Base-by-base conservation (phyloP, 2,329 filamentous ascomycete species). In the Macrophomina tecta region DNA sequence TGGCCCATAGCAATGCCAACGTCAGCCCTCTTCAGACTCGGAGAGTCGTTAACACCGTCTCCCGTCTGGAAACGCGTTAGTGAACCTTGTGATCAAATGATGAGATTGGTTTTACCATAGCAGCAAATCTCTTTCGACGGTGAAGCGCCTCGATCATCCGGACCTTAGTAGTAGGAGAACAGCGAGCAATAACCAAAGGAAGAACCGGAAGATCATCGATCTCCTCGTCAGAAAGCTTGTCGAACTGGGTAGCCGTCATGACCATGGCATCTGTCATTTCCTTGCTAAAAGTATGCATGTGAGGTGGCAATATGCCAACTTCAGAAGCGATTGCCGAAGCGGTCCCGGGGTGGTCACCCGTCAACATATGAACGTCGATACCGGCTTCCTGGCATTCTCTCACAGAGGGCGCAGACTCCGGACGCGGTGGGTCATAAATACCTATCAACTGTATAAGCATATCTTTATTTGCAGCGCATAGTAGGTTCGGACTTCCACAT, bases 401-500 rank as follows among this genome's bases (percentile, higher is more conserved):
- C 53, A 83, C 81, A 8, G 81, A 78, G 8, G 72, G 84, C n/a
- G 89, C 91, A 0, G 92, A 93, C 78, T 96, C 93, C 1, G 88
- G 87, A 2, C 93, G 90, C 38, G 92, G 93, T 2, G 93, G 93
- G 71, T 97, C 93, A 75, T 95, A 94, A 67, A 97, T 88, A 64
- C 92, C 93, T 49, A n/a, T n/a, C n/a, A n/a, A n/a, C n/a, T n/a
- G n/a, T n/a, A n/a, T n/a, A n/a, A n/a, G n/a, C n/a, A n/a, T n/a
- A n/a, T n/a, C n/a, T n/a, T n/a, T n/a, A n/a, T n/a, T n/a, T n/a
- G n/a, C n/a, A n/a, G n/a, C n/a, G n/a, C n/a, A n/a, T n/a, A n/a
- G n/a, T n/a, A n/a, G n/a, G n/a, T n/a, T n/a, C n/a, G n/a, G n/a
- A n/a, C n/a, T n/a, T n/a, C n/a, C n/a, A n/a, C n/a, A n/a, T n/a